phyloP scores from a whole-genome alignment of 257 asterid species.

The Przewalskia tangutica region DNA sequence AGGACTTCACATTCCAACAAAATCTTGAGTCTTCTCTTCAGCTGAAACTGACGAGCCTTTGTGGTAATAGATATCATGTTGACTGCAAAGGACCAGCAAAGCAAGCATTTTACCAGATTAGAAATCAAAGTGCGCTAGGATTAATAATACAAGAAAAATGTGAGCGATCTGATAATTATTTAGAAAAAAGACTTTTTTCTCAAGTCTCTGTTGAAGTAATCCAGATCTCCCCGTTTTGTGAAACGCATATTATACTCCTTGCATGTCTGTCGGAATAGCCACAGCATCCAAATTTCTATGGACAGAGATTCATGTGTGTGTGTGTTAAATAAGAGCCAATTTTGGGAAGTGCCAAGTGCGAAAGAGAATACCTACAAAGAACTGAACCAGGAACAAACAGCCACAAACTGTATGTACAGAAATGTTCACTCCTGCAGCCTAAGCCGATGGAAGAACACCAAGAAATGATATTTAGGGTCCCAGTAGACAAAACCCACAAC shows the following conservation, averaged over 20 bases:
- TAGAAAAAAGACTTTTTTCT: neutral
- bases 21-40: neutral
- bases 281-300: neutral
- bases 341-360: neutral
- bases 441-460: constrained; percentile 82
- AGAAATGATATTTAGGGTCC: constrained; percentile 84
- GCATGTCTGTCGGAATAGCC: neutral
- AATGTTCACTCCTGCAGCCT: constrained; percentile 50
- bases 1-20: neutral
- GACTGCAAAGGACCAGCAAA: neutral
- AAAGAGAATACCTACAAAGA: constrained; percentile 28
- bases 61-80: neutral
- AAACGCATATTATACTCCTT: neutral
- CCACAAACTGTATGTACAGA: constrained; percentile 18
- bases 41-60: neutral
- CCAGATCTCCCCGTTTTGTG: neutral
- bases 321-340: neutral
- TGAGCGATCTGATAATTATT: neutral
- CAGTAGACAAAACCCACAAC: constrained; percentile 88
- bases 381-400: constrained; percentile 14
- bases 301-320: no score
- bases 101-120: neutral
- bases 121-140: neutral
- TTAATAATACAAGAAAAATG: neutral
- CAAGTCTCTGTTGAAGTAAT: neutral